Base-by-base conservation (phyloP, 805 yeast genomes). In the Lipomyces oligophaga region DNA sequence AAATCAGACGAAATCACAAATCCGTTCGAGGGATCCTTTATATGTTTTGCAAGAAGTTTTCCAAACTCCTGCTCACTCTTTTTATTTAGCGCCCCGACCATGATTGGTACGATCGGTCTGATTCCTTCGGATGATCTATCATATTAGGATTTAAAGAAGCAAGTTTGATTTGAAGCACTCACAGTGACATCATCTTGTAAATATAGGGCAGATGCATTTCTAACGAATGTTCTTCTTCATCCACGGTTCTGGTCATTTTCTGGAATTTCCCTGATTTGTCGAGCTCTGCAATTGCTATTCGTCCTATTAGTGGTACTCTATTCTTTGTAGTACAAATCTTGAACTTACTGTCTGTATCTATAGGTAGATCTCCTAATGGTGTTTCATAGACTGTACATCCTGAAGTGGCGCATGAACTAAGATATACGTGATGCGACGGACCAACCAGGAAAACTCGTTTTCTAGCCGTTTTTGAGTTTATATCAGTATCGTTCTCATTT, bases 181-280 rank as follows among this genome's bases (percentile, higher is more conserved):
- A 44, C 52, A 13, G 57, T 19, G 67, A 57, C 7, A 81, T 71
- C 43, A 74, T 67, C 48, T 77, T 73, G 57, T 76, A 73, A 6
- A 85, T 67, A 49, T 77, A 81, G 0, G 97, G 96, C 61, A 83
- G 75, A 65, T 93, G 97, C 96, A 93, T 85, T 60, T 93, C 98
- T 59, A 93, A 78, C 41, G 93, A 82, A 63, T 93, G 98, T 63
- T 93, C 98, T 15, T 82, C 83, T 49, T 80, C 79, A 63, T 93
- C 98, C 11, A 73, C 72, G 0, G 70, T 74, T 1, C 63, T 52
- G 22, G 71, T 63, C 94, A 88, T 83, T 44, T 62, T 65, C 47
- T 70, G 68, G 56, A 85, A 80, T 4, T 73, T 54, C 1, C 66
- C 64, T 2, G 71, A 60, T n/a, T 65, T 64, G 21, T 58, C 45